phyloP scores from a whole-genome alignment of 169 alveolate genomes.

The Cryptosporidium muris region DNA sequence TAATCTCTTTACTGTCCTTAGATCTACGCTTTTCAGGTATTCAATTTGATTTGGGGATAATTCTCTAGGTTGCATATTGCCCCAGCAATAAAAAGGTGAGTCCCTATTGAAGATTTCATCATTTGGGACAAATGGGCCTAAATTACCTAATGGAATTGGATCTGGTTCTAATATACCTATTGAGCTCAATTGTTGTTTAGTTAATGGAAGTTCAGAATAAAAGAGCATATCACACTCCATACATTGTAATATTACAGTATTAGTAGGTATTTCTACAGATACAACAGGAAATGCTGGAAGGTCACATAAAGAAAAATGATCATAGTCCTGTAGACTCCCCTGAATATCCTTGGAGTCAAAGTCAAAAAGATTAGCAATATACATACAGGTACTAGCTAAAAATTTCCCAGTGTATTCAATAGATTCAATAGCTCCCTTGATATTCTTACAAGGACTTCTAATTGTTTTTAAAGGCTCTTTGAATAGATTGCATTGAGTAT shows the following conservation, averaged over 20 bases:
- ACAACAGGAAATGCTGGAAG: conserved; percentile 51
- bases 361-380: conserved; percentile 33
- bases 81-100: conserved; percentile 69
- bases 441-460: conserved; percentile 37
- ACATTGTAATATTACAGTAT: conserved; percentile 57
- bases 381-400: conserved; percentile 9
- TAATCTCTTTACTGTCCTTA: conserved; percentile 11
- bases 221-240: conserved; percentile 47
- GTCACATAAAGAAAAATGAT: not conserved
- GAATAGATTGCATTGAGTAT: not conserved
- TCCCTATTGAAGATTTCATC: conserved; percentile 37
- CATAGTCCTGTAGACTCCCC: not conserved
- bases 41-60: conserved; percentile 63
- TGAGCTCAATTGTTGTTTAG: conserved; percentile 52
- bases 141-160: conserved; percentile 29
- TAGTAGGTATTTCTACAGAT: conserved; percentile 55
- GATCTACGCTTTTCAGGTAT: conserved; percentile 33
- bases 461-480: conserved; percentile 22
- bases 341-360: conserved; percentile 10
- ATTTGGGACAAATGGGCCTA: conserved; percentile 5
- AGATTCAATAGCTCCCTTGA: conserved; percentile 36
- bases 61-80: conserved; percentile 62
- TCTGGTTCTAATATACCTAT: conserved; percentile 47
- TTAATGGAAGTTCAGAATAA: conserved; percentile 49
- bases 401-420: conserved; percentile 40